phyloP scores from a whole-genome alignment of 225 moss, liverwort and hornwort species.

The Ulota crispa region DNA sequence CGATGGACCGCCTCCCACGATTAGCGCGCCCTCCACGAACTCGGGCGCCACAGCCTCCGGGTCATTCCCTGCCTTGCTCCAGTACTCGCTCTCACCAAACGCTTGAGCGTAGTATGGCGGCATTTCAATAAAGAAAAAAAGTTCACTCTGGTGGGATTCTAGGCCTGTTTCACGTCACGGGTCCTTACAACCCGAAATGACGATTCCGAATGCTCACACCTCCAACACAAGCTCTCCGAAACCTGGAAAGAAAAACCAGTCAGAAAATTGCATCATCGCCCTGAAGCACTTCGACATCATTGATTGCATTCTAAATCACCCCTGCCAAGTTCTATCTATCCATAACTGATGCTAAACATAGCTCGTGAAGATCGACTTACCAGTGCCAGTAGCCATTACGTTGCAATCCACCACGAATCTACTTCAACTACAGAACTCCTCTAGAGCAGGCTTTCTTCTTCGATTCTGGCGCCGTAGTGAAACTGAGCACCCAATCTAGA shows the following conservation, averaged over 20 bases:
- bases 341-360: not conserved
- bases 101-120: slow-evolving; percentile 24
- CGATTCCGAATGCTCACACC: slow-evolving; percentile 1
- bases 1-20: slow-evolving; percentile 82
- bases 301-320: not conserved
- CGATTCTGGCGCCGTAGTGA: not conserved
- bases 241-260: not conserved
- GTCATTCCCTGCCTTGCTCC: slow-evolving; percentile 1
- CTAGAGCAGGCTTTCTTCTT: not conserved
- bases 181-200: not conserved
- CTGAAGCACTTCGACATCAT: not conserved
- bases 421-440: not conserved
- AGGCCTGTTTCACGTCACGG: not conserved
- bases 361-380: not conserved
- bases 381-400: slow-evolving; percentile 8
- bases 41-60: not conserved
- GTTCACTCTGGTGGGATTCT: slow-evolving; percentile 4
- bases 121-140: not conserved
- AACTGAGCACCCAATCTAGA: not conserved
- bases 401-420: not conserved
- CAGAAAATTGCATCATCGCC: not conserved
- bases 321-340: not conserved
- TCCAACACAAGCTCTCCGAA: not conserved
- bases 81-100: slow-evolving; percentile 20
- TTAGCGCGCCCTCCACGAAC: slow-evolving; percentile 57